phyloP scores from a whole-genome alignment of 805 yeast species.

The Candida peoriensis region DNA sequence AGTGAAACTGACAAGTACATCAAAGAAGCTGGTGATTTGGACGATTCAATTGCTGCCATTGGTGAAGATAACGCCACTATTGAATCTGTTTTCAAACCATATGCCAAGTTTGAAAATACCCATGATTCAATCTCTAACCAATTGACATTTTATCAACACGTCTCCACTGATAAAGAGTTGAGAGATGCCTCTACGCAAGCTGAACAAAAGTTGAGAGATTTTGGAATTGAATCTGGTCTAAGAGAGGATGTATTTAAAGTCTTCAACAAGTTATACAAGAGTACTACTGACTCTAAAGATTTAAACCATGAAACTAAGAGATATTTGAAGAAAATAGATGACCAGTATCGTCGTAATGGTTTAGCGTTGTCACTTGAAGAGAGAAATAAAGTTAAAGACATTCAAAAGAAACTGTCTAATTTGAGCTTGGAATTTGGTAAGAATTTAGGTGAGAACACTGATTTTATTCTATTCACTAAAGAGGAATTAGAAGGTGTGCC shows the following conservation, averaged over 20 bases:
- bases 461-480: conserved; percentile 49
- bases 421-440: conserved; percentile 54
- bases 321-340: conserved; percentile 51
- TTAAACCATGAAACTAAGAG: conserved; percentile 52
- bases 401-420: conserved; percentile 56
- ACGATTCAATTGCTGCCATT: conserved; percentile 47
- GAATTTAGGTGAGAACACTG: conserved; percentile 69
- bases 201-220: conserved; percentile 51
- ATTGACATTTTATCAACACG: conserved; percentile 67
- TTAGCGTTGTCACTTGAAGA: conserved; percentile 52
- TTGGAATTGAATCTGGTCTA: conserved; percentile 55
- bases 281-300: conserved; percentile 25
- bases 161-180: conserved; percentile 56
- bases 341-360: conserved; percentile 62
- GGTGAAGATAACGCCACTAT: conserved; percentile 44
- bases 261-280: conserved; percentile 47
- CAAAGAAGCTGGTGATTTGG: conserved; percentile 36
- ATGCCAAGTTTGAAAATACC: conserved; percentile 46
- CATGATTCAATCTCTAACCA: conserved; percentile 41
- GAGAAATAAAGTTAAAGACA: conserved; percentile 50
- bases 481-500: conserved; percentile 77
- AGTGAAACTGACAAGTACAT: conserved; percentile 40
- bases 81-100: conserved; percentile 50
- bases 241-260: conserved; percentile 63
- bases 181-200: conserved; percentile 69